Evolutionary conservation across 108 stramenopile species (phyloP).

Genomic region (Skeletonema marinoi): DNA sequence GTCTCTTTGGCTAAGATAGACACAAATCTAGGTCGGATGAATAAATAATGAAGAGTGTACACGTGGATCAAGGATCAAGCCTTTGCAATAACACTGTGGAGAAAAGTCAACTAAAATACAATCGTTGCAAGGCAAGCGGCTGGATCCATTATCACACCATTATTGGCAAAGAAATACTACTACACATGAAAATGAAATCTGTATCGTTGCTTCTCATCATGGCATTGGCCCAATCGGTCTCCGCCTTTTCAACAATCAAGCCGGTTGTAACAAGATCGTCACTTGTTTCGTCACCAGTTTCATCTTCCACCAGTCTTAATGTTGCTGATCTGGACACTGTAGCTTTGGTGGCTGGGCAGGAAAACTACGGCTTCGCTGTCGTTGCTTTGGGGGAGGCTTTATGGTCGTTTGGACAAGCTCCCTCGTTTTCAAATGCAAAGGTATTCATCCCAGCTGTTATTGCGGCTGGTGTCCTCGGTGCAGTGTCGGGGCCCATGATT

Average conservation of each 20-base stretch:
- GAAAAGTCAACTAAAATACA: too few species aligned
- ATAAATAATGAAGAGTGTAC: too few species aligned
- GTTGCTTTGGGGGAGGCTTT: conserved; percentile 81
- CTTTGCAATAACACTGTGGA: too few species aligned
- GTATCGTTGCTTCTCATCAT: not conserved
- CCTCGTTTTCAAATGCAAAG: conserved; percentile 72
- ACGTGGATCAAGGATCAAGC: too few species aligned
- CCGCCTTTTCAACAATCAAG: not conserved
- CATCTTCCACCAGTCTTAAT: conserved; percentile 13
- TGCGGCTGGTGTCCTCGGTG: conserved; percentile 65
- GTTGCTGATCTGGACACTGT: conserved; percentile 53
- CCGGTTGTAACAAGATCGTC: not conserved
- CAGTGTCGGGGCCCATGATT: conserved; percentile 81
- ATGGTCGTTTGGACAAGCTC: conserved; percentile 82
- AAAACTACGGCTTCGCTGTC: conserved; percentile 84
- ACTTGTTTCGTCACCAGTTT: not conserved
- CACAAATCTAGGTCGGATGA: too few species aligned
- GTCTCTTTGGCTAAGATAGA: too few species aligned
- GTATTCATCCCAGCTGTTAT: conserved; percentile 69
- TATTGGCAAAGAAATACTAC: too few species aligned
- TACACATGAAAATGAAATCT: not conserved
- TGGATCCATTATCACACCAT: too few species aligned
- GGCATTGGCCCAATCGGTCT: not conserved
- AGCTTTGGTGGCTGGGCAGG: conserved; percentile 84
- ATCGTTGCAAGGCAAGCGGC: not conserved